Evolutionary conservation across 2,329 filamentous ascomycete genomes (phyloP).

Genomic region (Fusarium torreyae): DNA sequence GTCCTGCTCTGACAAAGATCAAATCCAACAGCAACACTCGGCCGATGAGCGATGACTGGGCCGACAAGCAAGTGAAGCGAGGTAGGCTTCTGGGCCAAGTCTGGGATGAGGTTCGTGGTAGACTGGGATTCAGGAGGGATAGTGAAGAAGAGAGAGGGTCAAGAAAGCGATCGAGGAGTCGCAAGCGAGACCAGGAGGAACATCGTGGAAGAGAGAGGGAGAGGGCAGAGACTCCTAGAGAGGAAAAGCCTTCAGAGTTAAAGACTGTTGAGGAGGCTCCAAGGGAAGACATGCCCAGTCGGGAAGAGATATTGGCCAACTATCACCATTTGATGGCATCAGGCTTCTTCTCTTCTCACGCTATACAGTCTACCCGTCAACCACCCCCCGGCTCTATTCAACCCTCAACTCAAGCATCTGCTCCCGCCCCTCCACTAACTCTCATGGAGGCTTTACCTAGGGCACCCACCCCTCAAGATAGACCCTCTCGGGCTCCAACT

Average conservation of each 20-base stretch:
- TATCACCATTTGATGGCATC: constrained; percentile 70
- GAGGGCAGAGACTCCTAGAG: constrained; percentile 33
- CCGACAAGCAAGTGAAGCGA: constrained; percentile 52
- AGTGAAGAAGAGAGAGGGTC: constrained; percentile 45
- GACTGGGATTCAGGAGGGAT: constrained; percentile 51
- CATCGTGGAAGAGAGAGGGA: constrained; percentile 36
- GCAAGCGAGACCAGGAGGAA: constrained; percentile 38
- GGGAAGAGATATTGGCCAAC: constrained; percentile 69
- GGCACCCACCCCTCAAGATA: constrained; percentile 34
- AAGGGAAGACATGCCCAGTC: constrained; percentile 51
- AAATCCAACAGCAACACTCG: constrained; percentile 36
- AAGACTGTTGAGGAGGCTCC: constrained; percentile 22
- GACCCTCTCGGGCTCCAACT: constrained; percentile 11
- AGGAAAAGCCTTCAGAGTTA: constrained; percentile 26
- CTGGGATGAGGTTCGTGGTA: constrained; percentile 58
- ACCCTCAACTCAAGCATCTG: constrained; percentile 17
- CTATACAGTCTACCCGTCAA: constrained; percentile 70
- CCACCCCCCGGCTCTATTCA: constrained; percentile 48
- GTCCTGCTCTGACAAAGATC: constrained; percentile 37
- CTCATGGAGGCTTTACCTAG: constrained; percentile 32
- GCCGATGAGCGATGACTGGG: constrained; percentile 52
- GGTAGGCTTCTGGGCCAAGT: constrained; percentile 55
- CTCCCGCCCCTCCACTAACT: constrained; percentile 19
- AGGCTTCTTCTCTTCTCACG: constrained; percentile 72
- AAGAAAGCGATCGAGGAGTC: constrained; percentile 45